Evolutionary conservation across 108 stramenopile species (phyloP), one percentile per base, ranked within the genome.

Genomic region (Mediolabrus comicus): DNA sequence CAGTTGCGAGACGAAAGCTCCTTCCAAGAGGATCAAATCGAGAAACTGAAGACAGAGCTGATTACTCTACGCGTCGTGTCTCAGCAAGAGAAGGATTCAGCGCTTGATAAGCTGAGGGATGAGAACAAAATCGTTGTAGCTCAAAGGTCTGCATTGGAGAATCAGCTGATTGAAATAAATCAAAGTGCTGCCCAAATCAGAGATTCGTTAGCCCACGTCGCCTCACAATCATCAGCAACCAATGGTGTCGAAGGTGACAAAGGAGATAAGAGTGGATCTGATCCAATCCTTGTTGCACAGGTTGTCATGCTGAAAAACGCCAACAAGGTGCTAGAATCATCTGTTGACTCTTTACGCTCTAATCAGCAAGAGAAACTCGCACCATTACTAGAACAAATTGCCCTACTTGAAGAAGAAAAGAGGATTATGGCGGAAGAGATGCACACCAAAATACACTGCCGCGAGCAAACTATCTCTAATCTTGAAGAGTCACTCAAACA

Each of bases 141-240:
- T 26, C 76, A 77, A 52, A 56, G 64, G 52, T 29, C 29, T 30
- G 69, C 68, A 0, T 56, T 77, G 28, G 76, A 77, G 69, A 70
- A 35, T 57, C 76, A 77, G 26, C 66, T 77, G 6, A 25, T 77
- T n/a, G 76, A 77, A 65, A 77, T 77, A 12, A 77, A 77, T 16
- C 46, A 65, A 19, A 65, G 63, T 19, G 69, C 76, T 8, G 67
- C 67, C 12, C 28, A 43, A 11, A 16, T 75, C 16, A 61, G 76
- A 26, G 7, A 69, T 52, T 59, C 62, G 7, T 22, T 69, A 24
- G 6, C 39, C 9, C 41, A 60, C 22, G 38, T 30, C n/a, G 13
- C 28, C 0, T 34, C 59, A 14, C 11, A 11, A 6, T 34, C 46
- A 4, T 53, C 53, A 7, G 22, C 30, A 31, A 59, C 30, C 0